Conservation (phyloP, 768 basidiomycete species). For the Trametes elegans region DNA sequence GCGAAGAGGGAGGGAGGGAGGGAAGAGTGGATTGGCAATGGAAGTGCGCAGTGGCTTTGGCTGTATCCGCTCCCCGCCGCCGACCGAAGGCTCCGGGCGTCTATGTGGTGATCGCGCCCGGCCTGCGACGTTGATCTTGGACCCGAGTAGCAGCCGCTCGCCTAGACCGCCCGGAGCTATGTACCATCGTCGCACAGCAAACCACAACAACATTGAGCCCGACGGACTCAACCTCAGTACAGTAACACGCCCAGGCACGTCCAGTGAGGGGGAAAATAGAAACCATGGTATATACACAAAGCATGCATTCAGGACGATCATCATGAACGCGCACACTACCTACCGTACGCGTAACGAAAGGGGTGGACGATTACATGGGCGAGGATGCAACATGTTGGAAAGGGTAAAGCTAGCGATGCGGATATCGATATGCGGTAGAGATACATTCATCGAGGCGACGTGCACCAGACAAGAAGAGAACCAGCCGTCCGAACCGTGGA, state of each 20-base stretch:
- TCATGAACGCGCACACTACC: slow-evolving; percentile 20
- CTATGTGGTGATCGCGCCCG: not conserved
- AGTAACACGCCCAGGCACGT: too few species aligned
- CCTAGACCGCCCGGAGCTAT: too few species aligned
- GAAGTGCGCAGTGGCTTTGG: slow-evolving; percentile 8
- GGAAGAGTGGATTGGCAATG: slow-evolving; percentile 8
- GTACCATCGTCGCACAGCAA: too few species aligned
- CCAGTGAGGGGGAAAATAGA: not conserved
- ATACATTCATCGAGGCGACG: slow-evolving; percentile 22
- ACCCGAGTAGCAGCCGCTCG: too few species aligned
- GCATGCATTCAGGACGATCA: slow-evolving; percentile 12
- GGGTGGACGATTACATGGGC: slow-evolving; percentile 20
- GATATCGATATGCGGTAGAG: slow-evolving; percentile 21
- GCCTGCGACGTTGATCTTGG: not conserved
- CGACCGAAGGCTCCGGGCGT: not conserved
- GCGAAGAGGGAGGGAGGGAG: not conserved
- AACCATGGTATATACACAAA: slow-evolving; percentile 7
- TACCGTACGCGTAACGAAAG: slow-evolving; percentile 14
- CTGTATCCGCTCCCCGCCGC: not conserved
- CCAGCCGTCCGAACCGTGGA: slow-evolving; percentile 8
- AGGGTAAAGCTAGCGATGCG: slow-evolving; percentile 20
- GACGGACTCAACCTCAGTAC: too few species aligned
- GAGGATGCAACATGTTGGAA: slow-evolving; percentile 21
- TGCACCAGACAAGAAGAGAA: slow-evolving; percentile 14
- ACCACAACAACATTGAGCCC: too few species aligned